Evolutionary conservation across 1,284 basidiomycete species (phyloP).

Genomic region (Ganoderma lucidum): DNA sequence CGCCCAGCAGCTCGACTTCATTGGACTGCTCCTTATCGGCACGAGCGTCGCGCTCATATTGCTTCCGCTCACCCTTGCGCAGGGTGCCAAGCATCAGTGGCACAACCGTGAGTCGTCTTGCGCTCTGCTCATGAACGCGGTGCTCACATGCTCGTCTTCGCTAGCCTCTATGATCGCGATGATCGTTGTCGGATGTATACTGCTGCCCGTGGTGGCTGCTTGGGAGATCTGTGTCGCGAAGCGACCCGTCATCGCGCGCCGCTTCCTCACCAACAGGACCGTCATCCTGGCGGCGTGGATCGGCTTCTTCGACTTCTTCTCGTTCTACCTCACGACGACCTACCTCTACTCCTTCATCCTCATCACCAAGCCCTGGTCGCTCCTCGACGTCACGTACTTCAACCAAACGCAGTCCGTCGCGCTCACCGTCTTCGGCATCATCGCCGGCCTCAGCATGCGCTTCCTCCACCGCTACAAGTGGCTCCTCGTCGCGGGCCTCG

Average conservation of each 20-base stretch:
- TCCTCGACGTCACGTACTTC: constrained; percentile 63
- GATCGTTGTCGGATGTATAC: constrained; percentile 56
- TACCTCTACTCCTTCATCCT: constrained; percentile 70
- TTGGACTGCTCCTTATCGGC: constrained; percentile 66
- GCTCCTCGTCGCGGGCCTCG: constrained; percentile 70
- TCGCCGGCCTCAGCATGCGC: constrained; percentile 64
- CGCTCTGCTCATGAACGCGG: neutral
- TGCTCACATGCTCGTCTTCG: neutral
- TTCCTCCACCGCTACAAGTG: constrained; percentile 66
- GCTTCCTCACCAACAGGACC: constrained; percentile 64
- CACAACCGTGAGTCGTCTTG: constrained; percentile 39
- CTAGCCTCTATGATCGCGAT: constrained; percentile 64
- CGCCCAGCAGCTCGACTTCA: constrained; percentile 63
- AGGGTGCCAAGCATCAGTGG: constrained; percentile 48
- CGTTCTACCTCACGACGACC: constrained; percentile 67
- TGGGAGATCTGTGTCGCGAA: constrained; percentile 61
- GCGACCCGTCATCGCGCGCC: constrained; percentile 59
- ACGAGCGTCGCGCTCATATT: constrained; percentile 61
- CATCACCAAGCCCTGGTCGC: constrained; percentile 67
- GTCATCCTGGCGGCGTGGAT: constrained; percentile 70
- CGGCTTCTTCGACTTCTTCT: constrained; percentile 76
- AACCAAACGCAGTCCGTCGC: constrained; percentile 64
- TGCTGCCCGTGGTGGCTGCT: constrained; percentile 53
- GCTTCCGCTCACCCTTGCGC: constrained; percentile 65
- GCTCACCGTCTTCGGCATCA: constrained; percentile 71